Conservation (phyloP, 108 stramenopile species). For the Nannochloropsis salina region DNA sequence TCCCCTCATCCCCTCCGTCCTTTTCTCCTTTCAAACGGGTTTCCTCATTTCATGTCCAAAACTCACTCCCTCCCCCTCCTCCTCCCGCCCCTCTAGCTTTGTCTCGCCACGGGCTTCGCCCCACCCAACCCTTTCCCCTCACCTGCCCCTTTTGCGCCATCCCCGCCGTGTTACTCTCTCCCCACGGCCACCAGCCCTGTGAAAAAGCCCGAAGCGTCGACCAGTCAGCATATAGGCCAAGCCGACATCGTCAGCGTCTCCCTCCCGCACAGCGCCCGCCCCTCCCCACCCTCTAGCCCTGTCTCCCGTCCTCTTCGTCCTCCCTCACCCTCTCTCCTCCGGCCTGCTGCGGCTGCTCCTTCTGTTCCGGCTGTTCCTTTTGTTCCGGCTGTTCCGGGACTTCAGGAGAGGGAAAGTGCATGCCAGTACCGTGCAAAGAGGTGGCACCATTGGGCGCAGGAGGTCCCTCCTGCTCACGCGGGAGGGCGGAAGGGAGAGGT, state of each 20-base stretch:
- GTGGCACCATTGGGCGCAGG: background rate
- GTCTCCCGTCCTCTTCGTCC: background rate
- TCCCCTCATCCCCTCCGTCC: no score
- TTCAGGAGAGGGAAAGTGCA: background rate
- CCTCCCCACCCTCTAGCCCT: background rate
- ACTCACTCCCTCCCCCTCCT: no score
- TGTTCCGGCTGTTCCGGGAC: background rate
- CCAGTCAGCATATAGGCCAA: no score
- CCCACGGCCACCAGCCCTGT: no score
- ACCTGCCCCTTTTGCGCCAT: background rate
- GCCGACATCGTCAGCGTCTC: no score
- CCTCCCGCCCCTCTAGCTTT: no score
- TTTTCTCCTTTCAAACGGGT: no score
- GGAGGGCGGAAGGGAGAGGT: background rate
- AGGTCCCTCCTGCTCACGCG: background rate
- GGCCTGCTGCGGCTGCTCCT: background rate
- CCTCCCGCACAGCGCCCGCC: no score
- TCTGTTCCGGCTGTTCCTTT: background rate
- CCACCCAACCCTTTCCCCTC: background rate
- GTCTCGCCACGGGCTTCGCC: no score
- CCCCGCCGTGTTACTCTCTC: no score
- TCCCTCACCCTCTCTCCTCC: background rate
- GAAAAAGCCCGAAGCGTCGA: no score
- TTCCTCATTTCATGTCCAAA: no score
- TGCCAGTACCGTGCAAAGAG: background rate